Evolutionary conservation across 352 stramenopile species (phyloP).

Genomic region (Phytophthora pisi): DNA sequence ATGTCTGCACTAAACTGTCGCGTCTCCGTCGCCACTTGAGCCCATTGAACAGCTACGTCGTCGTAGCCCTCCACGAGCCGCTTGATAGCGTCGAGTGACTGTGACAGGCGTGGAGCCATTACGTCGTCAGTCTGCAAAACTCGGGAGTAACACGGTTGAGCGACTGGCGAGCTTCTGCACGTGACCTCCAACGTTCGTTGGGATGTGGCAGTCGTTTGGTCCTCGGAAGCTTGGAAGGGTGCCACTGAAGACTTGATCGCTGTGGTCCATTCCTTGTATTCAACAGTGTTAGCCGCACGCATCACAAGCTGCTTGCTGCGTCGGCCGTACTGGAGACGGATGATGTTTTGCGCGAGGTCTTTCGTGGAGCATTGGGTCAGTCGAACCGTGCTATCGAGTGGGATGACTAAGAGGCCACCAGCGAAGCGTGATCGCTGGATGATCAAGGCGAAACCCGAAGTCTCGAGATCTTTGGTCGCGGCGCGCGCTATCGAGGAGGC

Average conservation of each 20-base stretch:
- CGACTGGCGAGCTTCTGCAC: not conserved
- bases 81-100: constrained; percentile 12
- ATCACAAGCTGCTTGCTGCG: constrained; percentile 11
- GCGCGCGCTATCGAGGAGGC: not conserved
- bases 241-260: not conserved
- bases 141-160: not conserved
- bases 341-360: constrained; percentile 17
- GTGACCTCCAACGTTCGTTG: not conserved
- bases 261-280: constrained; percentile 10
- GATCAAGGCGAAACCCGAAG: constrained; percentile 3
- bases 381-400: constrained; percentile 2
- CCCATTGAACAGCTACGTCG: constrained; percentile 13
- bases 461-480: not conserved
- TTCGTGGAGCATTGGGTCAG: constrained; percentile 7
- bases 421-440: constrained; percentile 12
- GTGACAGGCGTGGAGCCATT: not conserved
- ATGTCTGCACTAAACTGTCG: constrained; percentile 16
- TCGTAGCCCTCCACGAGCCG: constrained; percentile 18
- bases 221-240: not conserved
- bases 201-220: not conserved
- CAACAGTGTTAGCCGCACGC: constrained; percentile 1
- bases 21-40: constrained; percentile 18
- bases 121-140: not conserved
- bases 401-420: constrained; percentile 17
- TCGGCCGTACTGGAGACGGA: constrained; percentile 14